Evolutionary conservation across 805 yeast genomes (phyloP).

Genomic region (Cyberlindnera suaveolens): DNA sequence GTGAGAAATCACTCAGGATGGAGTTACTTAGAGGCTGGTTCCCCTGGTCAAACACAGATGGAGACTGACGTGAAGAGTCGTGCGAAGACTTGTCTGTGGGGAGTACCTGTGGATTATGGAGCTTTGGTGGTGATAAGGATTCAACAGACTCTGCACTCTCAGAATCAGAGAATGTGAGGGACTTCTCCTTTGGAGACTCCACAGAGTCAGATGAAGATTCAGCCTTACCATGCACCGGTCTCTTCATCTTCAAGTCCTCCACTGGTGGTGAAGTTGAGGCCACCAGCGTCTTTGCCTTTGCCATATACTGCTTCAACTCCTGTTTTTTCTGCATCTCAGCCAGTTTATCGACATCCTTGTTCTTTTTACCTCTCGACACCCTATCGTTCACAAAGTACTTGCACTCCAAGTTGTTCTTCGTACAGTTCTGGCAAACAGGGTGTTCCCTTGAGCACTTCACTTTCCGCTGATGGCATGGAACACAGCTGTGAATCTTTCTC

Average conservation of each 20-base stretch:
- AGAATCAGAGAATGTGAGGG: constrained; percentile 20
- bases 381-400: constrained; percentile 53
- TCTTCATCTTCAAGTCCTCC: neutral
- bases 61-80: neutral
- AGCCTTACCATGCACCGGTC: constrained; percentile 3
- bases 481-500: constrained; percentile 49
- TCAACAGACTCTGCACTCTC: constrained; percentile 22
- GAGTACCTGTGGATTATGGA: constrained; percentile 20
- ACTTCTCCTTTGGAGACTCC: constrained; percentile 18
- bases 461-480: constrained; percentile 52
- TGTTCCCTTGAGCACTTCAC: constrained; percentile 48
- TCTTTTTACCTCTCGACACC: constrained; percentile 30
- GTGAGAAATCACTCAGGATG: constrained; percentile 17
- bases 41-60: neutral
- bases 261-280: constrained; percentile 1
- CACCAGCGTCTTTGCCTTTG: constrained; percentile 17
- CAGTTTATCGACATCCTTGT: constrained; percentile 18
- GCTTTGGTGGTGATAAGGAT: constrained; percentile 23
- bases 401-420: constrained; percentile 40
- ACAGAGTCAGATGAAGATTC: constrained; percentile 10
- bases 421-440: constrained; percentile 48
- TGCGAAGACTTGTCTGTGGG: constrained; percentile 17
- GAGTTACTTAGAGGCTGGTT: constrained; percentile 14
- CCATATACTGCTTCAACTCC: constrained; percentile 20
- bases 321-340: constrained; percentile 19